Base-by-base conservation (phyloP, 1,284 basidiomycete genomes). In the Pascua guehoae region DNA sequence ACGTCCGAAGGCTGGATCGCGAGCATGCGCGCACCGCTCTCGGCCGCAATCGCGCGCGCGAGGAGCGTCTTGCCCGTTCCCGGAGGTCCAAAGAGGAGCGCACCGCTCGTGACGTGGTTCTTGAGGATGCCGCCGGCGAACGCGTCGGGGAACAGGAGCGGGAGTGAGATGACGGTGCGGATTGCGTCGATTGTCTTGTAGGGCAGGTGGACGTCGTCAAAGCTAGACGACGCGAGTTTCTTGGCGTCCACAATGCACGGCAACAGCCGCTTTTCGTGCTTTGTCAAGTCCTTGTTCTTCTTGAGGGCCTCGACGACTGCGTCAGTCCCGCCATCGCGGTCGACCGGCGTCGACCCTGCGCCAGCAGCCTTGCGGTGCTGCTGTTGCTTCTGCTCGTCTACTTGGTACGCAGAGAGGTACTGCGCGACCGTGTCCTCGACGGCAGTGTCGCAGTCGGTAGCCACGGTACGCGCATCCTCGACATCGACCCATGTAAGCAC, bases 121-220 rank as follows among this genome's bases (percentile, higher is more conserved):
- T 91, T 94, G 41, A 97, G 80, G 55, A 98, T 89, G 51, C 94
- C 93, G 70, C 86, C 86, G 69, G 87, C 84, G 79, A 97, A 98
- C 2, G 94, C 91, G 49, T 85, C 82, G 4, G 94, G 94, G 70
- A 93, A 87, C 38, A 98, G 82, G 41, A 98, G 79, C 1, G 94
- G 94, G 32, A 98, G 78, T 2, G 91, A 94, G 16, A 97, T 91
- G 66, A 97, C 87, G 0, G 89, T 91, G 62, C 91, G 84, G 42
- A 94, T 86, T 12, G 89, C 87, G 72, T 95, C 91, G 52, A 93
- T 88, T 0, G 90, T 93, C 68, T 87, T 85, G 16, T 83, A 74
- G 12, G 91, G 90, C 39, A 95, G 82, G 72, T 93, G 89, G n/a
- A 94, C 91, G 64, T 92, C 87, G 50, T 80, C 80, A 74, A 94